Base-by-base conservation (phyloP, 148 eudicot genomes). In the Suaeda aralocaspica region DNA sequence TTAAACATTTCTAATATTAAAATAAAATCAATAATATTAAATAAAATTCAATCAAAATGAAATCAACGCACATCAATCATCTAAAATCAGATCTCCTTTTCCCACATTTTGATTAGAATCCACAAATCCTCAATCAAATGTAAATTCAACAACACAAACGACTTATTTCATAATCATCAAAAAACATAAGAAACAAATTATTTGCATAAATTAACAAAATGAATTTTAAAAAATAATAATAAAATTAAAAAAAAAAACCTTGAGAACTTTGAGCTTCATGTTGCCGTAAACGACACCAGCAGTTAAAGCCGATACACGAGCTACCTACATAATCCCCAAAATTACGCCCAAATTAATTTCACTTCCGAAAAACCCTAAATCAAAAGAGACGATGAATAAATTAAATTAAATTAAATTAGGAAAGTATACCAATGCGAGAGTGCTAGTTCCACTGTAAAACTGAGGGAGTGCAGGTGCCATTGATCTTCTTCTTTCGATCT, bases 391-490 rank as follows among this genome's bases (percentile, higher is more conserved):
- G 18, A 59, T 18, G 15, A 25, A 53, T 24, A n/a, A 55, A 4
- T 0, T 3, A 9, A 45, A 12, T 29, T 15, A 15, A 45, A 29
- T 49, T 26, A 25, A n/a, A 36, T 22, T 22, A 36, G 5, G 11
- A 9, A 7, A 26, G 41, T 21, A 26, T 85, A 89, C 96, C 89
- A 85, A 48, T 44, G 96, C 96, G 46, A 89, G 88, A 0, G 86
- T 79, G 79, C 96, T 89, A 51, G 72, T 78, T 26, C 96, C 96
- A 25, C 92, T 81, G 81, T 87, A 90, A n/a, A 85, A 88, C 50
- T 90, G 92, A 55, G 96, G 92, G 64, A 76, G 75, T 33, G 80
- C 80, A 31, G 84, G 84, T 66, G 86, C 86, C 93, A 88, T 88
- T 69, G 58, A 55, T 52, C 53, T 67, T 72, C 70, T 68, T 72